Evolutionary conservation across 1,139 yeast species (phyloP).

Genomic region (Taphrina pruni): DNA sequence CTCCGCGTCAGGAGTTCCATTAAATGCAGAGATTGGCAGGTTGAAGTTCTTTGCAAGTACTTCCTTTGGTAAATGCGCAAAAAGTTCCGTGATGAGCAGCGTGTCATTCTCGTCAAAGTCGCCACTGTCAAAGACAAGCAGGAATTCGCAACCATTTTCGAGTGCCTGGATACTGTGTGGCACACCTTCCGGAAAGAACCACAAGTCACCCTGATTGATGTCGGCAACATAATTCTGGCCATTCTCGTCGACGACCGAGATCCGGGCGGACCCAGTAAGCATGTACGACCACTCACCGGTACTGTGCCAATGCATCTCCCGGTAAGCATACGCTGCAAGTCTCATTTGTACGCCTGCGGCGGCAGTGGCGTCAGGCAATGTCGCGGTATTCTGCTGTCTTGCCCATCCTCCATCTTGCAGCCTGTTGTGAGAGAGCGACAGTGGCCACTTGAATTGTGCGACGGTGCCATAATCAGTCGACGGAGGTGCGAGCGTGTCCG

Average conservation of each 20-base stretch:
- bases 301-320: constrained; percentile 41
- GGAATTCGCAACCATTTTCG: constrained; percentile 39
- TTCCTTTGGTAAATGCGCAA: constrained; percentile 40
- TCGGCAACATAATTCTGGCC: constrained; percentile 32
- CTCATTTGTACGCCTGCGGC: constrained; percentile 40
- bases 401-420: constrained; percentile 41
- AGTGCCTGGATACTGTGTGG: constrained; percentile 40
- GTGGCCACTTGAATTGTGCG: constrained; percentile 37
- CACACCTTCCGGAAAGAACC: constrained; percentile 41
- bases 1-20: constrained; percentile 21
- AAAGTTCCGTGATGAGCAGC: constrained; percentile 34
- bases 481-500: constrained; percentile 23
- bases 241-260: constrained; percentile 25
- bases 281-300: constrained; percentile 40
- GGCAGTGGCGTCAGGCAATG: constrained; percentile 31
- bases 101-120: constrained; percentile 38
- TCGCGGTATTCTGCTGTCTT: constrained; percentile 31
- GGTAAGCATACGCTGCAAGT: constrained; percentile 32
- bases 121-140: constrained; percentile 40
- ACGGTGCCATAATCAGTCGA: constrained; percentile 18
- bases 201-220: constrained; percentile 29
- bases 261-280: constrained; percentile 33
- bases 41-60: constrained; percentile 37
- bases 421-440: constrained; percentile 36
- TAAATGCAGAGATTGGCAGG: constrained; percentile 17